Evolutionary conservation across 176 grass and related monocot species (phyloP), one percentile per base, ranked within the genome.

Genomic region (Phoenix dactylifera): DNA sequence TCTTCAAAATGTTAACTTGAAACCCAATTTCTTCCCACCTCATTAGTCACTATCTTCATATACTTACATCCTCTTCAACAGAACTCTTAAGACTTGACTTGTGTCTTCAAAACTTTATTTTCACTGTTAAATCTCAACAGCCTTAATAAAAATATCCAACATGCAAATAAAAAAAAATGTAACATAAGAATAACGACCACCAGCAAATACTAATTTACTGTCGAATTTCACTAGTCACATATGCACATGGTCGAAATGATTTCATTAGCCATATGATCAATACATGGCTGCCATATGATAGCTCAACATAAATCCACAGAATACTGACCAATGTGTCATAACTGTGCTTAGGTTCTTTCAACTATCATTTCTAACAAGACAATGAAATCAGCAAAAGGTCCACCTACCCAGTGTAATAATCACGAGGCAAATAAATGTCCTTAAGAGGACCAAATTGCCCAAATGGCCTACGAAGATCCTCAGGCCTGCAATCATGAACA

Each of bases 61-160:
- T 48, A 67, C 28, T 54, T 70, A 77, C 54, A 66, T 86, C 79
- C 74, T 89, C 86, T 89, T 86, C 82, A 95, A 89, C 70, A 86
- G 74, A 79, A 89, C 86, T 82, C 80, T 90, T 80, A 79, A 90
- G 59, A 69, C 82, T 71, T 87, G 62, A 71, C 66, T 69, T 69
- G 58, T 62, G 64, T 95, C 86, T 90, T 95, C 86, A 83, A 84
- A 80, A 89, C 77, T 83, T 81, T 95, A 77, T 62, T 85, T 74
- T 74, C 81, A 70, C 76, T 66, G 85, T 85, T 95, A 80, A 68
- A 95, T 66, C 82, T 80, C 76, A 82, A 61, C 57, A 82, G 64
- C 32, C 63, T 71, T 52, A 60, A 65, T 80, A 78, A 82, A 70
- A 54, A 60, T 10, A 81, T 79, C 68, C 55, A 80, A 68, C 59